Conservation (phyloP, 768 basidiomycete species). For the Leccinum rimulosum region DNA sequence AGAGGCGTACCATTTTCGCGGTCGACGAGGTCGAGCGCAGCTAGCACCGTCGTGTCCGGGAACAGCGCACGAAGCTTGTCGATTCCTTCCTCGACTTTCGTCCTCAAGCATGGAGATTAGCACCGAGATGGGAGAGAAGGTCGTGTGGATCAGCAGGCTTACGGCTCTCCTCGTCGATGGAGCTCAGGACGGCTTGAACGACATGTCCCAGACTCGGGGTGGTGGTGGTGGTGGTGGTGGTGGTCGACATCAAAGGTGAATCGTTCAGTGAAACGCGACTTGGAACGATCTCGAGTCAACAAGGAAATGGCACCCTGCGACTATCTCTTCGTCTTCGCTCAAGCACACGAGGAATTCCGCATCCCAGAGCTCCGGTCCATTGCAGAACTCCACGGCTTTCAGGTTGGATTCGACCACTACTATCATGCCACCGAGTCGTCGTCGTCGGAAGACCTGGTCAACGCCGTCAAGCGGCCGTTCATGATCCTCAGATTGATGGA, state of each 20-base stretch:
- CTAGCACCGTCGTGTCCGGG: constrained; percentile 60
- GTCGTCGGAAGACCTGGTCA: constrained; percentile 42
- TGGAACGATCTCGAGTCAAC: neutral
- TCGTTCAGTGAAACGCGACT: neutral
- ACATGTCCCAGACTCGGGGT: constrained; percentile 23
- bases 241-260: constrained; percentile 17
- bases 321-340: constrained; percentile 76
- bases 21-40: constrained; percentile 78
- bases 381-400: constrained; percentile 70
- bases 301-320: constrained; percentile 23
- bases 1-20: constrained; percentile 53
- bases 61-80: constrained; percentile 55
- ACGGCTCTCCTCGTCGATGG: constrained; percentile 36
- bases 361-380: constrained; percentile 80
- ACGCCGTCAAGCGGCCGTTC: constrained; percentile 55
- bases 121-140: neutral
- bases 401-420: constrained; percentile 41
- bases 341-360: constrained; percentile 78
- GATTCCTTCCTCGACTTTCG: constrained; percentile 49
- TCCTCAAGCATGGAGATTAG: neutral
- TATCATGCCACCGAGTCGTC: constrained; percentile 28
- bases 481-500: constrained; percentile 66
- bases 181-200: constrained; percentile 32
- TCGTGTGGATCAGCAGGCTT: constrained; percentile 4
- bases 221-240: constrained; percentile 1